Evolutionary conservation across 495 filamentous ascomycete species (phyloP).

Genomic region (Acidiella bohemica): DNA sequence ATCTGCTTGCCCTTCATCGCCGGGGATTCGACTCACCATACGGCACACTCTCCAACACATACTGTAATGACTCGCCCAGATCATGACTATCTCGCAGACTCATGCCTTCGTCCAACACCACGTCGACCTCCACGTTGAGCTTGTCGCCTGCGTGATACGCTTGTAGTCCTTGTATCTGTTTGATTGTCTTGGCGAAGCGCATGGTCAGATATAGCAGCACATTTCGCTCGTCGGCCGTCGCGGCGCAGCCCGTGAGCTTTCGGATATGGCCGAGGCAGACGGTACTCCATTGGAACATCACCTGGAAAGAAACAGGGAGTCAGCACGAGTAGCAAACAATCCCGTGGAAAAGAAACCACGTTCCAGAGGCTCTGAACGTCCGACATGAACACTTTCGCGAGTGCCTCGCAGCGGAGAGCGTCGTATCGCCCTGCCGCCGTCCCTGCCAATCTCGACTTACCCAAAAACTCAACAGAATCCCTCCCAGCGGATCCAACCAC

Average conservation of each 20-base stretch:
- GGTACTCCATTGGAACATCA: slow-evolving; percentile 72
- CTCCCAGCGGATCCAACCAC: slow-evolving; percentile 79
- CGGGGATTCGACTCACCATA: slow-evolving; percentile 21
- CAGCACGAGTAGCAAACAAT: no score
- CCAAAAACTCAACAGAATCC: slow-evolving; percentile 62
- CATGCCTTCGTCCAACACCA: slow-evolving; percentile 68
- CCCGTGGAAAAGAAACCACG: no score
- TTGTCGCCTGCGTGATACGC: slow-evolving; percentile 86
- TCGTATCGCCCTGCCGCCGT: no score
- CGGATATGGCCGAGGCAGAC: slow-evolving; percentile 68
- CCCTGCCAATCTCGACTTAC: no score
- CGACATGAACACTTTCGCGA: no score
- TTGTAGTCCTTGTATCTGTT: slow-evolving; percentile 73
- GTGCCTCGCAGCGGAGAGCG: no score
- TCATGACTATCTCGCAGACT: slow-evolving; percentile 78
- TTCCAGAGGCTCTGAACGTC: no score
- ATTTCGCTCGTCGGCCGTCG: slow-evolving; percentile 67
- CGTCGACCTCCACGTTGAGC: slow-evolving; percentile 71
- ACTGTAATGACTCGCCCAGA: slow-evolving; percentile 75
- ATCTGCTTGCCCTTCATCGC: background rate
- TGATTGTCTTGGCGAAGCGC: slow-evolving; percentile 82
- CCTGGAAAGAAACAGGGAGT: no score
- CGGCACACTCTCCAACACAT: slow-evolving; percentile 79
- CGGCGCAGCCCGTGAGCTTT: slow-evolving; percentile 70
- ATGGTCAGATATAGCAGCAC: slow-evolving; percentile 83